phyloP scores from a whole-genome alignment of 495 filamentous ascomycete genomes.

The Cladorrhinum samala region DNA sequence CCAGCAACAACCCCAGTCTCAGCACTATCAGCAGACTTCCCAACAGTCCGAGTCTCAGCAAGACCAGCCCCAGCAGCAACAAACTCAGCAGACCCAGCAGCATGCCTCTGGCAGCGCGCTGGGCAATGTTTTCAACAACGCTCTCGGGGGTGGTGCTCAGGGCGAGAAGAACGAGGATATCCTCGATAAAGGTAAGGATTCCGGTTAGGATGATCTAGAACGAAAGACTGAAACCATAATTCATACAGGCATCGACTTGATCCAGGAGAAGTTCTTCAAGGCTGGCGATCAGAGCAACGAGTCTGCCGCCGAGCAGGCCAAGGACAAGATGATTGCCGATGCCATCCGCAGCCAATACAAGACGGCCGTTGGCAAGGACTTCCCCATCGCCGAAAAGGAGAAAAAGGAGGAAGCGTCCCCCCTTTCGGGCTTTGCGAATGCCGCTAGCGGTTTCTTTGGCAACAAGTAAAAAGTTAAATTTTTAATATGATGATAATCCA shows the following conservation, averaged over 20 bases:
- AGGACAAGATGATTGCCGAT: constrained; percentile 63
- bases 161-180: constrained; percentile 66
- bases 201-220: too few relatives aligned
- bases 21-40: constrained; percentile 5
- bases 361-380: constrained; percentile 51
- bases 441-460: background rate
- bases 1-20: too few relatives aligned
- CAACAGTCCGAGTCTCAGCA: background rate
- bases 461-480: constrained; percentile 2
- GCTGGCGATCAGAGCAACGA: constrained; percentile 64
- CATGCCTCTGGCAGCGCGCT: constrained; percentile 24
- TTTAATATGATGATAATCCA: background rate
- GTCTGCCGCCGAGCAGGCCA: constrained; percentile 64
- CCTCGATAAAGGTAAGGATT: constrained; percentile 53
- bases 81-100: constrained; percentile 2
- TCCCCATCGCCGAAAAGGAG: constrained; percentile 51
- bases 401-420: constrained; percentile 36
- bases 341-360: constrained; percentile 60
- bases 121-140: constrained; percentile 53
- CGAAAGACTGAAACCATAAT: background rate
- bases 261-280: constrained; percentile 62
- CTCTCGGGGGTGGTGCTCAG: constrained; percentile 57
- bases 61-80: constrained; percentile 12
- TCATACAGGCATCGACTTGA: constrained; percentile 53
- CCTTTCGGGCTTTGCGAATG: background rate